Base-by-base conservation (phyloP, 2,329 filamentous ascomycete species). In the Hypoxylon sp. region DNA sequence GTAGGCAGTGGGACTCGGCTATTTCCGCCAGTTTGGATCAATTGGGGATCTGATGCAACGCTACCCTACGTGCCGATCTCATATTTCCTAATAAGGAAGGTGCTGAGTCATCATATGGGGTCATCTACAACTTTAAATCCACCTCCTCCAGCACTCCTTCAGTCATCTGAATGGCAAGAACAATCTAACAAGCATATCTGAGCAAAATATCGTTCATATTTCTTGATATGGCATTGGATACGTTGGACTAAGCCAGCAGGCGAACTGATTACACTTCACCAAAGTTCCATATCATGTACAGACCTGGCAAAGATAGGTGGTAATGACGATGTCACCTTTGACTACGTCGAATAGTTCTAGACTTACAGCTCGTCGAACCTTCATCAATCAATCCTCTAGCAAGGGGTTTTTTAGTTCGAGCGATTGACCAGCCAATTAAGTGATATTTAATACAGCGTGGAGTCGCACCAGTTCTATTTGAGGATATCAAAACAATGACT, bases 21-120 rank as follows among this genome's bases (percentile, higher is more conserved):
- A 40, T 42, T 17, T 20, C 40, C 40, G 40, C 5, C 40, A 14
- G 40, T 42, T 42, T 20, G n/a, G 53, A 30, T n/a, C 37, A 33
- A 17, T 20, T 50, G 8, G 25, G 14, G 27, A 48, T 13, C 17
- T 17, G 2, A 42, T 57, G 40, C 31, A 44, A 33, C 40, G 40
- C 6, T n/a, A 27, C 27, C 10, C 14, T 13, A 13, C 13, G 20
- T 6, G 13, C n/a, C 48, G 27, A 50, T 27, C 25, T 59, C 13
- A 22, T 11, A 27, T 61, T 61, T 5, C 58, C 58, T n/a, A 35
- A 61, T 46, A 48, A 44, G 49, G 58, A 54, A 61, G 6, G 20
- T 54, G 2, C 10, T 54, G 33, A 61, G 49, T 61, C 58, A 46
- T 54, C 58, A 20, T 3, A 44, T 17, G 17, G 10, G 2, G 8